Evolutionary conservation across 202 grass and related monocot species (phyloP).

Genomic region (Sporobolus alterniflorus): DNA sequence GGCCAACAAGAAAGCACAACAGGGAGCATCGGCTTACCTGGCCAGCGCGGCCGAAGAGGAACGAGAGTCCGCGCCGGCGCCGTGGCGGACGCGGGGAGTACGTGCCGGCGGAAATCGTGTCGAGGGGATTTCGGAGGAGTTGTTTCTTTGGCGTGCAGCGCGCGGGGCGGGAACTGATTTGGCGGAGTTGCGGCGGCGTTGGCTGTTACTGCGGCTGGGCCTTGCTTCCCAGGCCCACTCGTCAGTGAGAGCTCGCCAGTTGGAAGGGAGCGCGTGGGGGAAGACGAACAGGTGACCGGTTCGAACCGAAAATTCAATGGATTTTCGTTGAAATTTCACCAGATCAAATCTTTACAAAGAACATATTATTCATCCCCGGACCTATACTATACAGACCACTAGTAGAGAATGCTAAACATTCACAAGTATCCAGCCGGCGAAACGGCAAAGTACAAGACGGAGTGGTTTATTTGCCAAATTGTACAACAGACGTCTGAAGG

Average conservation of each 20-base stretch:
- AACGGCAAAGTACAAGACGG: not conserved
- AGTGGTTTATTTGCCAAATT: not conserved
- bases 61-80: not conserved
- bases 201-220: not conserved
- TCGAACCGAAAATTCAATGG: not conserved
- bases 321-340: not conserved
- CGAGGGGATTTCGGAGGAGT: not conserved
- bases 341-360: not conserved
- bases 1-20: conserved; percentile 16
- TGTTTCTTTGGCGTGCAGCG: not conserved
- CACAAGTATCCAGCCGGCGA: not conserved
- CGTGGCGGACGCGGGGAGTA: not conserved
- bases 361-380: not conserved
- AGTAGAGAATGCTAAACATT: not conserved
- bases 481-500: not conserved
- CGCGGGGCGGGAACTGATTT: too few relatives aligned
- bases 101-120: not conserved
- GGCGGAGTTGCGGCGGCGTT: not conserved
- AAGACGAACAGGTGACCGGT: not conserved
- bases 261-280: not conserved
- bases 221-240: not conserved
- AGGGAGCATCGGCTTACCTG: not conserved
- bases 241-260: not conserved
- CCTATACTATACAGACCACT: too few relatives aligned
- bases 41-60: not conserved